Percentiles rank a stretch among this genome's conserved stretches.
These are phyloP conservation scores for Trifolium dubium DNA, from an alignment of 306 rosid genomes.

Conservation along the genomic window DNA sequence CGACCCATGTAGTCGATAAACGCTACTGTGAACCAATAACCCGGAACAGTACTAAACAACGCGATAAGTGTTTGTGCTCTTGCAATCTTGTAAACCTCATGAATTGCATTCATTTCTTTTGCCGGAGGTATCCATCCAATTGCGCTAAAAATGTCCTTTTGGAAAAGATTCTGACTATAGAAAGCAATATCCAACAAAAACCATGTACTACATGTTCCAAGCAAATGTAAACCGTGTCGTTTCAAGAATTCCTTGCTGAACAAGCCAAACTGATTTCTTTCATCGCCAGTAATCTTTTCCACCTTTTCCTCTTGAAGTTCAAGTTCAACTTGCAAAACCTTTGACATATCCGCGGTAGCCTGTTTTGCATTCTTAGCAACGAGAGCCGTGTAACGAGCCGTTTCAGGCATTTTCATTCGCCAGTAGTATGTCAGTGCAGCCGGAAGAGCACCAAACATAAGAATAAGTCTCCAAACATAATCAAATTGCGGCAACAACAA, in stretches of 20 bases:
- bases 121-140: slow-evolving; percentile 76
- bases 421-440: slow-evolving; percentile 69
- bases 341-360: slow-evolving; percentile 74
- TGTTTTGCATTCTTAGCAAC: slow-evolving; percentile 67
- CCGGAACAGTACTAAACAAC: slow-evolving; percentile 75
- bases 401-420: slow-evolving; percentile 88
- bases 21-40: slow-evolving; percentile 80
- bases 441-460: slow-evolving; percentile 66
- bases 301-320: slow-evolving; percentile 59
- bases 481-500: slow-evolving; percentile 52
- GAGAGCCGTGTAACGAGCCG: slow-evolving; percentile 77
- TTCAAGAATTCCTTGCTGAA: slow-evolving; percentile 55
- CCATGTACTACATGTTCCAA: slow-evolving; percentile 73
- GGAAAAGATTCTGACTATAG: slow-evolving; percentile 82
- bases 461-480: slow-evolving; percentile 63
- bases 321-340: slow-evolving; percentile 61
- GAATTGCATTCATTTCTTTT: slow-evolving; percentile 61
- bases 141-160: slow-evolving; percentile 72
- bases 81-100: slow-evolving; percentile 69
- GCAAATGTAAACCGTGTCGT: slow-evolving; percentile 64
- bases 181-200: slow-evolving; percentile 77
- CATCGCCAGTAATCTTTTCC: neutral
- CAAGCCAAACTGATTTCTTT: slow-evolving; percentile 52
- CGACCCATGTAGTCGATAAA: slow-evolving; percentile 70
- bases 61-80: slow-evolving; percentile 80